phyloP scores from a whole-genome alignment of 441 rosid genomes.

The Populus tomentosa region DNA sequence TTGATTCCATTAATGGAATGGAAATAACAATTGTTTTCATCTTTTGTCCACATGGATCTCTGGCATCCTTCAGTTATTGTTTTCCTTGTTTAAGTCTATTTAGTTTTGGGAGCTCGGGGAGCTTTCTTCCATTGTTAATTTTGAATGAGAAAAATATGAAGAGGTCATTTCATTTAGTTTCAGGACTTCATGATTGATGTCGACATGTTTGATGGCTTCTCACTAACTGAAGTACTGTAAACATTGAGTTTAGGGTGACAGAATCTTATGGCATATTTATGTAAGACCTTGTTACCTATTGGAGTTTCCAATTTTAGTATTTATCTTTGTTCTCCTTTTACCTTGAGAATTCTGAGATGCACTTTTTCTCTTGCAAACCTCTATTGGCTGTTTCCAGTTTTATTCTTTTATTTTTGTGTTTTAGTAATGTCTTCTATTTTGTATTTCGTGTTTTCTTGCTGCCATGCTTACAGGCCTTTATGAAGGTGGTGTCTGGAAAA shows the following conservation, averaged over 20 bases:
- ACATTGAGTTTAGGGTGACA: no score
- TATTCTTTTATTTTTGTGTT: background rate
- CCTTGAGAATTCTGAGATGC: background rate
- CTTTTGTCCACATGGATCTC: background rate
- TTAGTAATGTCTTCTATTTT: background rate
- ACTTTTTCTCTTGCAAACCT: conserved; percentile 5
- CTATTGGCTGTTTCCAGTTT: conserved; percentile 1
- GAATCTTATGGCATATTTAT: background rate
- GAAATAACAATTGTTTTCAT: background rate
- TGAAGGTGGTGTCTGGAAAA: conserved; percentile 74
- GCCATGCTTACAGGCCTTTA: conserved; percentile 48
- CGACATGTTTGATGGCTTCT: no score
- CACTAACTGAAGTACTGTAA: background rate
- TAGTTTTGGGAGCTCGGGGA: background rate
- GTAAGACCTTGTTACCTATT: background rate
- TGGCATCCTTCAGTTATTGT: background rate
- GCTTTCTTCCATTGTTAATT: background rate
- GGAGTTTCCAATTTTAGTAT: background rate
- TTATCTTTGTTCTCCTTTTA: background rate
- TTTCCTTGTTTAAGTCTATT: background rate
- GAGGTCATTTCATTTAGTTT: background rate
- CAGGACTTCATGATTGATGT: background rate
- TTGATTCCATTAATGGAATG: background rate
- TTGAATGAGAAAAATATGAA: background rate
- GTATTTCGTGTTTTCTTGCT: background rate